A percentile compares a stretch with the other conserved stretches of the same genome.
Conservation (phyloP, 106 monocot species). For the Dioscorea zingiberensis region DNA sequence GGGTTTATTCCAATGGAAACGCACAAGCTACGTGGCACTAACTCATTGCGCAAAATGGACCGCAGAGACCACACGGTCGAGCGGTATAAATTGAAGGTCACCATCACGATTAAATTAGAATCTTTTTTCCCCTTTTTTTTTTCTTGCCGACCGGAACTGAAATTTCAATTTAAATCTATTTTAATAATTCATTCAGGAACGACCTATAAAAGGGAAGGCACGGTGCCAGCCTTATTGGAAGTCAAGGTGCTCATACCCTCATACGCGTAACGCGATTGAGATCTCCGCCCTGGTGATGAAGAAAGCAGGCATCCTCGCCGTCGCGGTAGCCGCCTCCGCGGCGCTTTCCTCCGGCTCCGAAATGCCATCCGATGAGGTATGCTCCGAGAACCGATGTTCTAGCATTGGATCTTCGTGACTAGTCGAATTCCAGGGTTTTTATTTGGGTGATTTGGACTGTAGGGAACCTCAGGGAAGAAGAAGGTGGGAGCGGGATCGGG, state of each 20-base stretch:
- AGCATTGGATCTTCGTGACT: background rate
- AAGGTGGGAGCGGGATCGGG: background rate
- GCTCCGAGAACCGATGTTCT: no score
- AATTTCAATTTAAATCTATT: background rate
- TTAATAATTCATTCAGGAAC: background rate
- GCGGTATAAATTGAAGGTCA: no score
- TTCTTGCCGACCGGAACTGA: background rate
- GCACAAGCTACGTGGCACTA: background rate
- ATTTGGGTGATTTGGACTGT: no score
- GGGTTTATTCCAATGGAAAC: background rate
- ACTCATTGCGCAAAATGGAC: background rate
- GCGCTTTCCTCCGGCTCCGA: background rate
- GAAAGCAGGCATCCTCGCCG: conserved; percentile 3
- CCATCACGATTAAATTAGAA: no score
- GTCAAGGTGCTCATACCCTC: no score
- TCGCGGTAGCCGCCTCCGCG: background rate
- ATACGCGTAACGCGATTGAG: background rate
- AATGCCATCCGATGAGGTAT: conserved; percentile 4
- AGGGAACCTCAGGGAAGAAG: background rate
- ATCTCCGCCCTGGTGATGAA: background rate
- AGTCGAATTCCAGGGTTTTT: background rate
- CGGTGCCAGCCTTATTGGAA: background rate
- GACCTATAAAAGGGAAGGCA: background rate
- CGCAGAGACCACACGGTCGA: background rate
- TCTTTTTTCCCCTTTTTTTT: background rate